A percentile compares a stretch with the other conserved stretches of the same genome.
Conservation (phyloP, 179 eudicot genomes). For the Camellia oleifera region DNA sequence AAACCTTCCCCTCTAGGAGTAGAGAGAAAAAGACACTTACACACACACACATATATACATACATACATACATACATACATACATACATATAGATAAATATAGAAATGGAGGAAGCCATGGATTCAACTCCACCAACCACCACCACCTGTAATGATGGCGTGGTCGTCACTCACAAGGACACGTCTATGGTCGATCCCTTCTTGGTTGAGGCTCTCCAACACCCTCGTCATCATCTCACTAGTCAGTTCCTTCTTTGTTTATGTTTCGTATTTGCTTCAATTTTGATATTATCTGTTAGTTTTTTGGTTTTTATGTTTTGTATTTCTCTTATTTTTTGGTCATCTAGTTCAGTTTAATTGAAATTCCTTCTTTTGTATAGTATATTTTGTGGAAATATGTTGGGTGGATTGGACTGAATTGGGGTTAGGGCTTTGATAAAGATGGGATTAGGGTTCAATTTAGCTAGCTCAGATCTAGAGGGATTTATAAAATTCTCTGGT, state of each 20-base stretch:
- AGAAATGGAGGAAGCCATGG: constrained; percentile 4
- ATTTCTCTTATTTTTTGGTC: neutral
- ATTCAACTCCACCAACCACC: constrained; percentile 8
- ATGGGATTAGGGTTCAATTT: neutral
- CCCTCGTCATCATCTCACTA: constrained; percentile 81
- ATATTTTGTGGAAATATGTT: neutral
- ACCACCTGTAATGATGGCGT: neutral
- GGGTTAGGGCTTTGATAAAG: neutral
- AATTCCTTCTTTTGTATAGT: neutral
- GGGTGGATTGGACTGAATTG: neutral
- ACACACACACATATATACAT: too few relatives aligned
- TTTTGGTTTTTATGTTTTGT: neutral
- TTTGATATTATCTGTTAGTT: neutral
- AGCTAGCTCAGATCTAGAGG: neutral
- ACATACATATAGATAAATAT: neutral
- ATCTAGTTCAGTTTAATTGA: neutral
- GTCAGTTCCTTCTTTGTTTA: constrained; percentile 31
- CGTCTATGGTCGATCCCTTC: constrained; percentile 67
- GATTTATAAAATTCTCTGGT: neutral
- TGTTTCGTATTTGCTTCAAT: neutral
- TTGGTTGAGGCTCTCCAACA: constrained; percentile 88
- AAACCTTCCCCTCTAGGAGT: constrained; percentile 17
- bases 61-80: neutral
- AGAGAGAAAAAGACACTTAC: too few relatives aligned
- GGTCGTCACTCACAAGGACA: neutral